Base-by-base conservation (phyloP, 225 moss, liverwort and hornwort species). In the Polytrichum formosum region DNA sequence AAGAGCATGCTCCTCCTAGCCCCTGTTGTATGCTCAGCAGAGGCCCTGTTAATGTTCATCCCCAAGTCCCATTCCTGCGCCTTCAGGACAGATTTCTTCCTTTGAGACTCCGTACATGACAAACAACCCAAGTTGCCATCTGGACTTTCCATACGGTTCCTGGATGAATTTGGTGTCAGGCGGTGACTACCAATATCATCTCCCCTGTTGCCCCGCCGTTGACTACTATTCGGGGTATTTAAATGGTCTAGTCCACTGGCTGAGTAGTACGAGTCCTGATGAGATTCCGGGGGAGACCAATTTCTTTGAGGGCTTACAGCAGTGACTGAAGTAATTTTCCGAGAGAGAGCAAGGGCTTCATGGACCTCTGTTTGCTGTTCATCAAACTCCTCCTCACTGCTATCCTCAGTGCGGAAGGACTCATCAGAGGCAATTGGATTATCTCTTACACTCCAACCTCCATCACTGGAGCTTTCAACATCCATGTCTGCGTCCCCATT, bases 401-500 rank as follows among this genome's bases (percentile, higher is more conserved):
- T 74, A 13, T 74, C 67, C 72, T 91, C 94, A 4, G 83, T 84
- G 66, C 62, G 64, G 5, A 72, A 74, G 53, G 97, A 92, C 27
- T 88, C 91, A 54, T 92, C 94, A 26, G 93, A 90, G 7, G 92
- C 94, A 16, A 94, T 83, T 16, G 92, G 91, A 66, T 92, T 91
- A 31, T 94, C 87, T 55, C 89, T 77, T 26, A 91, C 88, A 68
- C 97, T 94, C 94, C 97, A 94, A 25, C 84, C 92, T 23, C 87
- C 90, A 72, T 92, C 82, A 67, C 91, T 97, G 25, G 92, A 94
- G n/a, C 89, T 91, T 67, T 84, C 97, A 66, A 97, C 70, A 53
- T 97, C 97, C 97, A 97, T 90, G 54, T 94, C 92, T 46, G 81
- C 83, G 30, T 66, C 83, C 18, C 77, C 86, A 31, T 74, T 74